Conservation (phyloP, 1,284 basidiomycete species). For the Schizophyllum amplum region DNA sequence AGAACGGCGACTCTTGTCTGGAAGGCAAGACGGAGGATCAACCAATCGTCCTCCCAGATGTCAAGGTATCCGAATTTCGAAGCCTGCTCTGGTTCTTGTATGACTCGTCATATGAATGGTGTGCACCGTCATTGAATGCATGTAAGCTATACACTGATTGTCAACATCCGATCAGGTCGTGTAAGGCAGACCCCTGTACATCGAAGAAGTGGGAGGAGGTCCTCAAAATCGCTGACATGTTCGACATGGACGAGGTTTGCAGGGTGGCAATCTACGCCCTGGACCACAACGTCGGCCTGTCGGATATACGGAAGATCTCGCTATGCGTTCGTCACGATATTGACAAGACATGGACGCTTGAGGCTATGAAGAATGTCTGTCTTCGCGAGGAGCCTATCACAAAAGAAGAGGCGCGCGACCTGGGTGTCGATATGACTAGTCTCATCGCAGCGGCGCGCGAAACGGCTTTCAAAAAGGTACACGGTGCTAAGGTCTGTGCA, state of each 20-base stretch:
- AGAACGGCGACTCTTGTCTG: not conserved
- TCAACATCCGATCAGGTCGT: not conserved
- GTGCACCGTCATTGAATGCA: not conserved
- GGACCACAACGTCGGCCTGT: not conserved
- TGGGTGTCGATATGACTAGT: not conserved
- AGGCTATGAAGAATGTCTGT: not conserved
- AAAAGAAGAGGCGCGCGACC: not conserved
- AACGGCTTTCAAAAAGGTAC: not conserved
- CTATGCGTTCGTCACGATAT: not conserved
- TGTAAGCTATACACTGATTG: not conserved
- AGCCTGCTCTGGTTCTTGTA: not conserved
- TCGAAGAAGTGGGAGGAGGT: not conserved
- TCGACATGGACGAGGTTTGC: not conserved
- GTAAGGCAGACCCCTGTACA: not conserved
- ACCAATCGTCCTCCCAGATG: not conserved
- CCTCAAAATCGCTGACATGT: not conserved
- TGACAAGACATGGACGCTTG: not conserved
- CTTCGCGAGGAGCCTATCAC: not conserved
- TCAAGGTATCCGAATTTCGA: not conserved
- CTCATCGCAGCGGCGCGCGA: not conserved
- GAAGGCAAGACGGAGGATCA: not conserved
- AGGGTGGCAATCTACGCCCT: not conserved
- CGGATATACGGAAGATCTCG: not conserved
- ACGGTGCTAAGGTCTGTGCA: no score
- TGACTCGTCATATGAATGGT: not conserved